A percentile compares a stretch with the other conserved stretches of the same genome.
Conservation (phyloP, 306 rosid species). For the Inga leiocalycina region DNA sequence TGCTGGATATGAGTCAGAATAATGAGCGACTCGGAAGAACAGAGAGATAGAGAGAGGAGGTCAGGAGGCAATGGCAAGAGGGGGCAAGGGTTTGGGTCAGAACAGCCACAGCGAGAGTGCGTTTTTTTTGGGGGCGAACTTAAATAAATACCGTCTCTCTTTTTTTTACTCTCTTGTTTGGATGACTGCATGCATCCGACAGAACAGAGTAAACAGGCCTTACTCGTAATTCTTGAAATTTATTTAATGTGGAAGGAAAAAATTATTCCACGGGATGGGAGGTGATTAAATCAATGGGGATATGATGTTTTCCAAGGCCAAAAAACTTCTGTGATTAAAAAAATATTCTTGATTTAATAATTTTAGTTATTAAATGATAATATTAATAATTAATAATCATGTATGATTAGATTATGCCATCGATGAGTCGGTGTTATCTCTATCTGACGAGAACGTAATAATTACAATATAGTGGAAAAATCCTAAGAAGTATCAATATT, state of each 20-base stretch:
- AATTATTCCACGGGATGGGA: too few species aligned
- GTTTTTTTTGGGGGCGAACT: neutral
- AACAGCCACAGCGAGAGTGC: conserved; percentile 36
- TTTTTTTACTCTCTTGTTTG: neutral
- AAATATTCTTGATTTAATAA: too few species aligned
- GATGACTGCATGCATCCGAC: too few species aligned
- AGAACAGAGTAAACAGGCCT: too few species aligned
- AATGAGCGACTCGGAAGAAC: conserved; percentile 26
- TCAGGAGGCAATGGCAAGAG: neutral
- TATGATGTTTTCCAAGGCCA: too few species aligned
- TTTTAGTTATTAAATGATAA: too few species aligned
- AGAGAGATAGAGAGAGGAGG: neutral
- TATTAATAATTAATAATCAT: too few species aligned
- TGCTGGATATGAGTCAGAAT: conserved; percentile 41
- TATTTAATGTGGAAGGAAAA: too few species aligned
- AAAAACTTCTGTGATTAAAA: too few species aligned
- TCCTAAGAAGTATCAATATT: too few species aligned
- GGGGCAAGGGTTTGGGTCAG: conserved; percentile 47
- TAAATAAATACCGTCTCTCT: neutral
- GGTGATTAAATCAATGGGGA: too few species aligned
- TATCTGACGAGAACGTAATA: neutral
- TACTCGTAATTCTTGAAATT: neutral
- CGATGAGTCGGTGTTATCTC: neutral
- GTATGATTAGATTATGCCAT: too few species aligned
- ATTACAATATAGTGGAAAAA: neutral